phyloP scores from a whole-genome alignment of 2,329 filamentous ascomycete genomes.

The Beauveria sp. region DNA sequence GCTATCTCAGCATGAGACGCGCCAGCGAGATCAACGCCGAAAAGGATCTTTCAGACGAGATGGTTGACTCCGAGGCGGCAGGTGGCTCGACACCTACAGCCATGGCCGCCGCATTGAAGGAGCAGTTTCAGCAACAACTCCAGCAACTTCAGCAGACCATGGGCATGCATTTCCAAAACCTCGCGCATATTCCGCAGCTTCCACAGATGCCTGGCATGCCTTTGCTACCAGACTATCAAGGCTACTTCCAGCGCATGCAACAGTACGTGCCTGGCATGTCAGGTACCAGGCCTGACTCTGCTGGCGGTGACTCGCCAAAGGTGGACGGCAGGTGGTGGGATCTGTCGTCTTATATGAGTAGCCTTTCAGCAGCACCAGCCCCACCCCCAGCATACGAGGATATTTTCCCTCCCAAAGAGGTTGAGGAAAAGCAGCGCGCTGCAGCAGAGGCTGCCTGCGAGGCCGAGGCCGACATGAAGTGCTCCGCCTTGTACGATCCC shows the following conservation, averaged over 20 bases:
- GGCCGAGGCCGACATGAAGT: slow-evolving; percentile 51
- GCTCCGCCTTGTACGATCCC: slow-evolving; percentile 44
- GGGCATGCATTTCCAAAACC: slow-evolving; percentile 56
- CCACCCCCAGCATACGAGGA: slow-evolving; percentile 73
- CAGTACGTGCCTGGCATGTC: slow-evolving; percentile 63
- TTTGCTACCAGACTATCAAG: slow-evolving; percentile 63
- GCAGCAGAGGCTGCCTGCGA: slow-evolving; percentile 51
- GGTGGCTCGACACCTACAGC: slow-evolving; percentile 45
- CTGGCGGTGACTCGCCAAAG: slow-evolving; percentile 31
- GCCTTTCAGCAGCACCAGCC: slow-evolving; percentile 39
- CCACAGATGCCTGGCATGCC: slow-evolving; percentile 55
- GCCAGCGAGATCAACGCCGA: slow-evolving; percentile 21
- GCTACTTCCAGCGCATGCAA: slow-evolving; percentile 58
- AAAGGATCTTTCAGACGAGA: slow-evolving; percentile 31
- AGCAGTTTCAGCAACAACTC: slow-evolving; percentile 65
- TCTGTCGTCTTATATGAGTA: slow-evolving; percentile 46
- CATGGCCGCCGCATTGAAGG: slow-evolving; percentile 62
- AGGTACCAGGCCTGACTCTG: slow-evolving; percentile 40
- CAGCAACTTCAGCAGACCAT: slow-evolving; percentile 70
- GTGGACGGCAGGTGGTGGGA: slow-evolving; percentile 60
- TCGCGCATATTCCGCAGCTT: slow-evolving; percentile 49
- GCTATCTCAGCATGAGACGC: slow-evolving; percentile 28
- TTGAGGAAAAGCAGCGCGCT: slow-evolving; percentile 51
- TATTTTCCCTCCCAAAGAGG: slow-evolving; percentile 54
- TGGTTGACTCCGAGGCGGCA: slow-evolving; percentile 24